Conservation (phyloP, 345 rosid genomes). For the Combretum micranthum region DNA sequence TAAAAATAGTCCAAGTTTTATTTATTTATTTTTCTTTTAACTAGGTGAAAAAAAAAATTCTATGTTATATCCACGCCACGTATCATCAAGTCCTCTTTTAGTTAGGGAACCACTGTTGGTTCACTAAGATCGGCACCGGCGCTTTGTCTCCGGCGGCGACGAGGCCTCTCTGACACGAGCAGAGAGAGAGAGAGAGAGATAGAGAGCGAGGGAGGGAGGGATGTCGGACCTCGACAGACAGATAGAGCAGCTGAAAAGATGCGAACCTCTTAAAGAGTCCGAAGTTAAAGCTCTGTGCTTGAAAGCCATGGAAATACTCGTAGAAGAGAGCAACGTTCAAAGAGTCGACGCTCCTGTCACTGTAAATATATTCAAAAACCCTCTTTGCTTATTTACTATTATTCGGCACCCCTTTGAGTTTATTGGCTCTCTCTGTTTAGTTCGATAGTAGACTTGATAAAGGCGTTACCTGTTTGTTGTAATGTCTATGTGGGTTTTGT, state of each 20-base stretch:
- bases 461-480: neutral
- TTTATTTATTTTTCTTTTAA: too few relatives aligned
- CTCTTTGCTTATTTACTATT: neutral
- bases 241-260: constrained; percentile 90
- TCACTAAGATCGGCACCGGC: neutral
- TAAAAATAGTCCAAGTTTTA: too few relatives aligned
- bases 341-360: constrained; percentile 98
- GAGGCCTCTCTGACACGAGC: neutral
- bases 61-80: too few relatives aligned
- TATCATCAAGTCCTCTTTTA: too few relatives aligned
- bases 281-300: constrained; percentile 94
- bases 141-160: neutral
- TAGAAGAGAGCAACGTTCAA: constrained; percentile 97
- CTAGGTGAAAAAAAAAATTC: too few relatives aligned
- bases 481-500: neutral
- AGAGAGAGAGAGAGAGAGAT: neutral
- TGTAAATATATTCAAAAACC: constrained; percentile 19
- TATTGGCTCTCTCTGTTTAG: neutral
- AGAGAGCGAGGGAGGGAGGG: constrained; percentile 8
- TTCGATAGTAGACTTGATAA: too few relatives aligned
- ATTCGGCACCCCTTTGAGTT: neutral
- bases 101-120: too few relatives aligned
- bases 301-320: constrained; percentile 94
- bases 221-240: constrained; percentile 98
- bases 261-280: constrained; percentile 92